A percentile compares a stretch with the other conserved stretches of the same genome.
These are phyloP conservation scores for Geopyxis carbonaria DNA, from an alignment of 495 filamentous ascomycete species.

Conservation along the genomic window DNA sequence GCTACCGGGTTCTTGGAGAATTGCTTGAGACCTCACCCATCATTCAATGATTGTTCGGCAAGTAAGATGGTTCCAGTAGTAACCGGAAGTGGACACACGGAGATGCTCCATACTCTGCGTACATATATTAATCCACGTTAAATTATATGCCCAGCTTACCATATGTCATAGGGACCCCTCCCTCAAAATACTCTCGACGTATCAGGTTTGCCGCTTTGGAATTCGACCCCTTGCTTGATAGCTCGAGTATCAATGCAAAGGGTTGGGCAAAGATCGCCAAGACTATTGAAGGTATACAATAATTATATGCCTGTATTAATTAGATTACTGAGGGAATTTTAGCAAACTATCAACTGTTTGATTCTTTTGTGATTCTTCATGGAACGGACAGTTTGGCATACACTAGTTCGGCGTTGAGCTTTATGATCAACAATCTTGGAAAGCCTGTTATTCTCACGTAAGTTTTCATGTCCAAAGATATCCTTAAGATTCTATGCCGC, in stretches of 20 bases:
- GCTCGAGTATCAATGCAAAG: slow-evolving; percentile 72
- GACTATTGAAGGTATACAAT: slow-evolving; percentile 31
- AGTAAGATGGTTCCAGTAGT: slow-evolving; percentile 38
- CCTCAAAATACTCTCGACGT: slow-evolving; percentile 61
- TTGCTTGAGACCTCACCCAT: slow-evolving; percentile 65
- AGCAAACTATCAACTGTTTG: slow-evolving; percentile 75
- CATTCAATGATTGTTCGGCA: slow-evolving; percentile 75
- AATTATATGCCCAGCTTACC: background rate
- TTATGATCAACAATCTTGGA: slow-evolving; percentile 83
- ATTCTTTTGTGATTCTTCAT: slow-evolving; percentile 91
- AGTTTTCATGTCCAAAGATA: too few species aligned
- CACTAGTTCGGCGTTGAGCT: slow-evolving; percentile 78
- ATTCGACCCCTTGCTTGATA: slow-evolving; percentile 75
- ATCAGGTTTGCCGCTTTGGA: slow-evolving; percentile 78
- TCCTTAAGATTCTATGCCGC: slow-evolving; percentile 1
- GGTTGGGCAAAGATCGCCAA: slow-evolving; percentile 82
- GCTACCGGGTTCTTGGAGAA: slow-evolving; percentile 67
- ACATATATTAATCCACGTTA: slow-evolving; percentile 13
- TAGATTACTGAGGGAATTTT: background rate
- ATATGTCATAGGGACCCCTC: slow-evolving; percentile 49
- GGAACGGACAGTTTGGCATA: slow-evolving; percentile 90
- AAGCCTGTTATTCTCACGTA: slow-evolving; percentile 77
- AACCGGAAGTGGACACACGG: slow-evolving; percentile 27
- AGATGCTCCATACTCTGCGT: slow-evolving; percentile 20
- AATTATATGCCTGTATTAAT: background rate